Evolutionary conservation across 163 green algal species (phyloP).

Genomic region (Trebouxiophyceae sp.): DNA sequence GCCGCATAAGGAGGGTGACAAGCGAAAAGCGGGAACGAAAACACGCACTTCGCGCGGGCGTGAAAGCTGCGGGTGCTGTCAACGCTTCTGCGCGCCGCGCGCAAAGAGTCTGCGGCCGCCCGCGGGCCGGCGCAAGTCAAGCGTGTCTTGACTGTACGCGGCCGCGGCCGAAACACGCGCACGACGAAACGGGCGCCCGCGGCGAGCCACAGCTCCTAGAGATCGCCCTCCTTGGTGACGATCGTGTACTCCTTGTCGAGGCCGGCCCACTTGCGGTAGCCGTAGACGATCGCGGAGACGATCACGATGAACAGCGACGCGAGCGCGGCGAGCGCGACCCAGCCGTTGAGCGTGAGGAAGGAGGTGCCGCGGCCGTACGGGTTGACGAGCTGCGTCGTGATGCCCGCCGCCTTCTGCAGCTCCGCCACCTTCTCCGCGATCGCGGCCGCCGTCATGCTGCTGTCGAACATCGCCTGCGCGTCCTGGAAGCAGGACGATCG

Average conservation of each 20-base stretch:
- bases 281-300: conserved; percentile 36
- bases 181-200: too few relatives aligned
- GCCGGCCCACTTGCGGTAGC: conserved; percentile 43
- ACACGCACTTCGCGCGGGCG: too few relatives aligned
- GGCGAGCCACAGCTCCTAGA: too few relatives aligned
- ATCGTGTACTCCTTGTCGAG: conserved; percentile 53
- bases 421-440: conserved; percentile 43
- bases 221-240: conserved; percentile 41
- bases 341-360: conserved; percentile 71
- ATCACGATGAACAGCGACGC: conserved; percentile 54
- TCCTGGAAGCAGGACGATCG: conserved; percentile 18
- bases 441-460: conserved; percentile 15
- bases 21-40: too few relatives aligned
- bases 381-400: conserved; percentile 18
- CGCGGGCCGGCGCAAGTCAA: too few relatives aligned
- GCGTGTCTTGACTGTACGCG: too few relatives aligned
- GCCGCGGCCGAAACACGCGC: too few relatives aligned
- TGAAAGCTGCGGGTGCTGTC: too few relatives aligned
- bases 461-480: conserved; percentile 21
- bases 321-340: conserved; percentile 69
- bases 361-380: conserved; percentile 10
- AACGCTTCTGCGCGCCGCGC: too few relatives aligned
- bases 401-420: conserved; percentile 28
- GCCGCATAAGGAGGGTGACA: too few relatives aligned
- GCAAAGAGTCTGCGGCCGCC: too few relatives aligned